Evolutionary conservation across 108 stramenopile genomes (phyloP), one percentile per base, ranked within the genome.

Genomic region (Mayamaea pseudoterrestris): DNA sequence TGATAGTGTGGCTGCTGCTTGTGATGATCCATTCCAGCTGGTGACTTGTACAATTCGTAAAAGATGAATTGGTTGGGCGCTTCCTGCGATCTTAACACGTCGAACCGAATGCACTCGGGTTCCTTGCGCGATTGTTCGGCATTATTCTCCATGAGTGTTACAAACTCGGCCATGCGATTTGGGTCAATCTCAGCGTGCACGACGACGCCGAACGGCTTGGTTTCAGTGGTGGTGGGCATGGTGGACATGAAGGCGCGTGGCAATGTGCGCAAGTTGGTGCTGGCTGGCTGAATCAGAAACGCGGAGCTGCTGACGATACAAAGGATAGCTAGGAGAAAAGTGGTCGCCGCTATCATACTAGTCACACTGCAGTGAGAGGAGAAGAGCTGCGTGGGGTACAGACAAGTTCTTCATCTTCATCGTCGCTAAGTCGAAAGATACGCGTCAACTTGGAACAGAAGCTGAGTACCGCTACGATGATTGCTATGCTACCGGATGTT

Each of bases 51-150:
- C 1, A 90, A 63, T 55, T 90, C 88, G 41, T 90, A 90, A 61
- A 90, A 90, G 50, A 69, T 66, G 58, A 84, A 89, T 61, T 82
- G 73, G 57, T 79, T 82, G 0, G 63, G 59, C 35, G 61, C 42
- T 30, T 76, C 74, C 53, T 81, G 74, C 6, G 64, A 61, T 43
- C 76, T 74, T 39, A 90, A 61, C 0, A 90, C 88, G 63, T 90
- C 85, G 47, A 90, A 90, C 26, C 81, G 77, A 49, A 77, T 57
- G 46, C 87, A 90, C 35, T 80, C 87, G 28, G 87, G 82, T 58
- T 90, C 87, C 25, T 65, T 61, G 6, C 87, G 69, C 23, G 74
- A 68, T 28, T 71, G 54, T 1, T 55, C 27, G n/a, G 87, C 87
- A 63, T 90, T 83, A 53, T 62, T 71, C 58, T 80, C 65, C 32